Percentiles rank a stretch among this genome's conserved stretches.
Evolutionary conservation across 192 early-diverging fungal genomes (phyloP).

Genomic region (Linderina pennispora): DNA sequence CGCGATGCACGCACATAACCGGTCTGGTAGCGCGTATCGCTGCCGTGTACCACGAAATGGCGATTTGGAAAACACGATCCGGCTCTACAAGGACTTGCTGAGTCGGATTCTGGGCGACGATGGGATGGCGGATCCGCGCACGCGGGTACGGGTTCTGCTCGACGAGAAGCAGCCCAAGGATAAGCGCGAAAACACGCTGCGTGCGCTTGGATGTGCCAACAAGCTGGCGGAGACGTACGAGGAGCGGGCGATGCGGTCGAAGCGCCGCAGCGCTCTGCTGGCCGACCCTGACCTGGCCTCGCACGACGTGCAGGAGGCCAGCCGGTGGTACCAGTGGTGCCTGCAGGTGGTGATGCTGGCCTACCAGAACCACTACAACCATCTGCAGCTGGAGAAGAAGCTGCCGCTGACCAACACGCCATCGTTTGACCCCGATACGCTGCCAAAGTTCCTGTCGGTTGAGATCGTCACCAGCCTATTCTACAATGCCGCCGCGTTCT

Average conservation of each 20-base stretch:
- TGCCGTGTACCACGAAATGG: conserved; percentile 32
- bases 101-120: conserved; percentile 30
- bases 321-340: conserved; percentile 49
- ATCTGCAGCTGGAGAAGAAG: conserved; percentile 19
- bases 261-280: conserved; percentile 31
- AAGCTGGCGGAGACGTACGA: conserved; percentile 44
- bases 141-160: conserved; percentile 20
- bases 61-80: conserved; percentile 31
- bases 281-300: conserved; percentile 12
- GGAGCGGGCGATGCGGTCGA: conserved; percentile 23
- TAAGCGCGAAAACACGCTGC: conserved; percentile 23
- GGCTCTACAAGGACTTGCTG: conserved; percentile 29
- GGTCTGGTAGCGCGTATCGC: conserved; percentile 38
- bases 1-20: conserved; percentile 29
- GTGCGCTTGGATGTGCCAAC: conserved; percentile 39
- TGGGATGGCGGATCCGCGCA: conserved; percentile 29
- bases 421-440: conserved; percentile 36
- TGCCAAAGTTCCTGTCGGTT: conserved; percentile 30
- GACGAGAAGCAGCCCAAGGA: conserved; percentile 10
- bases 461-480: conserved; percentile 41
- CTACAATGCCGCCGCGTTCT: conserved; percentile 45
- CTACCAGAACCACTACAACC: conserved; percentile 43
- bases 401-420: conserved; percentile 19
- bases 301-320: conserved; percentile 22
- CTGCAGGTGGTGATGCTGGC: conserved; percentile 42